phyloP scores from a whole-genome alignment of 1,284 basidiomycete species.

The Puccinia brachypodii region DNA sequence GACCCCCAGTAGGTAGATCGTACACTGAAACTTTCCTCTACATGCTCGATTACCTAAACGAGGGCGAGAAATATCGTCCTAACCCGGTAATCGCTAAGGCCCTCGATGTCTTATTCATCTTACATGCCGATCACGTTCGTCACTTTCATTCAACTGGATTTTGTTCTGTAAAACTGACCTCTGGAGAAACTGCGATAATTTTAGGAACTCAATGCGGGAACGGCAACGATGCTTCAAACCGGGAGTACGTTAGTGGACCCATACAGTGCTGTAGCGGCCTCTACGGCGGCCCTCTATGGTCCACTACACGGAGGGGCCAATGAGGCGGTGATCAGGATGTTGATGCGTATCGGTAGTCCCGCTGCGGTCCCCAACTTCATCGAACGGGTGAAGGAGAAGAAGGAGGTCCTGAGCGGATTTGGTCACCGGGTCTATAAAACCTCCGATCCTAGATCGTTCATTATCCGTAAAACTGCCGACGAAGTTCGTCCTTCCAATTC shows the following conservation, averaged over 20 bases:
- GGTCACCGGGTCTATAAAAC: conserved; percentile 65
- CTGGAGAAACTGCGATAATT: not conserved
- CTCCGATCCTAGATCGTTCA: conserved; percentile 80
- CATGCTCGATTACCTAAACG: conserved; percentile 76
- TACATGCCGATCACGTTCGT: conserved; percentile 69
- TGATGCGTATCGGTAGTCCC: conserved; percentile 73
- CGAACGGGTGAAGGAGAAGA: conserved; percentile 76
- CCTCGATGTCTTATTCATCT: conserved; percentile 76
- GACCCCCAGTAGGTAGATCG: conserved; percentile 73
- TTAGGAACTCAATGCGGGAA: conserved; percentile 76
- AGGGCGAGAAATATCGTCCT: conserved; percentile 65
- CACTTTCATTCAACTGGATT: not conserved
- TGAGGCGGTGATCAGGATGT: conserved; percentile 68
- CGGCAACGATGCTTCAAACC: conserved; percentile 78
- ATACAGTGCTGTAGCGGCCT: conserved; percentile 77
- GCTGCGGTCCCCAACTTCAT: conserved; percentile 79
- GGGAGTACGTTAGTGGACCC: conserved; percentile 84
- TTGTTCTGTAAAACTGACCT: not conserved
- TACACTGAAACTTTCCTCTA: conserved; percentile 81
- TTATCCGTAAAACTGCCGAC: conserved; percentile 80
- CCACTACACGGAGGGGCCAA: conserved; percentile 67
- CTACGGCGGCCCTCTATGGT: conserved; percentile 67
- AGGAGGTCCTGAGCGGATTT: conserved; percentile 81
- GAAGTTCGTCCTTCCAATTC: conserved; percentile 62
- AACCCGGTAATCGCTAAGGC: conserved; percentile 80